Percentiles rank a stretch among this genome's conserved stretches.
Evolutionary conservation across 2,329 filamentous ascomycete genomes (phyloP).

Genomic region (Trichoderma arundinaceum): DNA sequence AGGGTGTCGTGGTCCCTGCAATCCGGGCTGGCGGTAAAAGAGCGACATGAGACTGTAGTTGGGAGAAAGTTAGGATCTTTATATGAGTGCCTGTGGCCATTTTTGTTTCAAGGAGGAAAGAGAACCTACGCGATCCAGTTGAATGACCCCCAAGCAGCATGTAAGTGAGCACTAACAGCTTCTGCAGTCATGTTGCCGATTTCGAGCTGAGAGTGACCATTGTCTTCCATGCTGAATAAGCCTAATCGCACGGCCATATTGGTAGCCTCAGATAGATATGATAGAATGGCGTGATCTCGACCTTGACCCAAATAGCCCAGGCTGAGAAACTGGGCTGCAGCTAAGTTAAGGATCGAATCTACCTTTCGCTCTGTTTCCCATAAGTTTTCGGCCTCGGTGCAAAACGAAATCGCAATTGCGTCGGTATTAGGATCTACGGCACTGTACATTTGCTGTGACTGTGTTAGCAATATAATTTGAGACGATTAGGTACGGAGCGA

Average conservation of each 20-base stretch:
- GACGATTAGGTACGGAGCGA: neutral
- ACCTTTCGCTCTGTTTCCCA: constrained; percentile 35
- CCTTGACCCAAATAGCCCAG: constrained; percentile 45
- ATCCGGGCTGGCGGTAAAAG: constrained; percentile 20
- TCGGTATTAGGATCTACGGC: constrained; percentile 39
- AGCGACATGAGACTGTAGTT: constrained; percentile 10
- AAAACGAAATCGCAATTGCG: constrained; percentile 36
- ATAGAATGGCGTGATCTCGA: constrained; percentile 44
- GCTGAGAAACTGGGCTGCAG: constrained; percentile 44
- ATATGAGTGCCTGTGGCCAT: neutral
- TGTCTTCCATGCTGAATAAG: constrained; percentile 39
- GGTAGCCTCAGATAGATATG: constrained; percentile 40
- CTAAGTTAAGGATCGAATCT: constrained; percentile 40
- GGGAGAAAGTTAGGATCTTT: neutral
- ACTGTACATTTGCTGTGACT: constrained; percentile 45
- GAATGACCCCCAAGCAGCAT: constrained; percentile 44
- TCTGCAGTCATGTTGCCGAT: constrained; percentile 22
- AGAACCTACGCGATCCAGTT: constrained; percentile 48
- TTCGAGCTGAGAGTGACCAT: neutral
- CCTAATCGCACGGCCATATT: constrained; percentile 42
- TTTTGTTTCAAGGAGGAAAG: neutral
- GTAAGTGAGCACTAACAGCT: constrained; percentile 32
- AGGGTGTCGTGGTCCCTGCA: constrained; percentile 6
- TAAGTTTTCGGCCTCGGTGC: constrained; percentile 39
- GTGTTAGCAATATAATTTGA: neutral